Evolutionary conservation across 208 protist genomes (phyloP), one percentile per base, ranked within the genome.

Genomic region (Vickermania ingenoplastis): DNA sequence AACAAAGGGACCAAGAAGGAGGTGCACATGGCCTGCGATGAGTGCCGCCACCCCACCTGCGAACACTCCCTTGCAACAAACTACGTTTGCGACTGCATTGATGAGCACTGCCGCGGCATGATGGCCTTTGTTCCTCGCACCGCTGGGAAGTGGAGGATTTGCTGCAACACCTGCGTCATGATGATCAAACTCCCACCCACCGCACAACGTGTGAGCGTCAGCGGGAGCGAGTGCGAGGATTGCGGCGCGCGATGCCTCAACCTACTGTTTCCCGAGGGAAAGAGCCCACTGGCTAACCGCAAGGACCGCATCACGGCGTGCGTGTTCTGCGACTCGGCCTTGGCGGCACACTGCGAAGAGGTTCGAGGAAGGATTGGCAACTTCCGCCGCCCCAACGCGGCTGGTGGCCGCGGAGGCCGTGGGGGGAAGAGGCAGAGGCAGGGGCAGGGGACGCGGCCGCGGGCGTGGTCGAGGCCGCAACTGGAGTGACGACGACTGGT

Each of bases 31-130:
- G 79, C 65, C 11, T 97, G 94, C 70, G 92, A 96, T 61, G 79
- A 89, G 56, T 97, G 94, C 79, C 61, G 74, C n/a, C 89, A 97
- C 68, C 89, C 92, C 5, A 94, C 83, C 25, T 97, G 94, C 71
- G 69, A 82, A 67, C 81, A 95, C 65, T 89, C 77, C 14, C 73
- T 91, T 14, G 79, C 91, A 2, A 90, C 70, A 5, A 96, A 96
- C 60, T 89, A 89, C 64, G 81, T 96, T 13, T 89, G 84, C 50
- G 85, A 89, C 52, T 96, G 90, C 61, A 64, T 89, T 1, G 90
- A 94, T 53, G 55, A 63, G 5, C 62, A 58, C 23, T 96, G 86
- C 73, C 23, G 57, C 11, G 86, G 86, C 2, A 86, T 75, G 69
- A 91, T 96, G 86, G 83, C 84, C 5, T 91, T 95, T 65, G 89